Evolutionary conservation across 2,329 filamentous ascomycete genomes (phyloP).

Genomic region (Colletotrichum noveboracense): DNA sequence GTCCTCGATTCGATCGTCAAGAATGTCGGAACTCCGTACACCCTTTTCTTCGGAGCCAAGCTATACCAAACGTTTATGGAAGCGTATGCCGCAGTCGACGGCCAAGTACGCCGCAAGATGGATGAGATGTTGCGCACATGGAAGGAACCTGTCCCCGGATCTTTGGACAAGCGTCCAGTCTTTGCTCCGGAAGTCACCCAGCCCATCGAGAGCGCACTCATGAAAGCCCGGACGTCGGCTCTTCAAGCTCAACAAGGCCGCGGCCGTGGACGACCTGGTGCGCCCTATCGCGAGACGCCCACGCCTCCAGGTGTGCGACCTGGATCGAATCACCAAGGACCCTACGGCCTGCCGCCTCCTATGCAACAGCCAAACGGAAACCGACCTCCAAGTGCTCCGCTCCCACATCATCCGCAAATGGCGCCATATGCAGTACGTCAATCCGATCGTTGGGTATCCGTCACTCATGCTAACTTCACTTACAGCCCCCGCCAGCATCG

Average conservation of each 20-base stretch:
- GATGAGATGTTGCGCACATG: slow-evolving; percentile 98
- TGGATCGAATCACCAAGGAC: slow-evolving; percentile 35
- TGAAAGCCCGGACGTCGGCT: slow-evolving; percentile 72
- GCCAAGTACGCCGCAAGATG: slow-evolving; percentile 83
- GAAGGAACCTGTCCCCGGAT: slow-evolving; percentile 96
- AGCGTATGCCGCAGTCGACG: slow-evolving; percentile 88
- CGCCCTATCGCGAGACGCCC: slow-evolving; percentile 72
- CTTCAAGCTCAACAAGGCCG: slow-evolving; percentile 58
- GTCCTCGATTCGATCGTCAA: slow-evolving; percentile 98
- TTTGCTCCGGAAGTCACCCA: slow-evolving; percentile 87
- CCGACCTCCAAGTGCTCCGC: slow-evolving; percentile 23
- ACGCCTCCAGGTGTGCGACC: slow-evolving; percentile 68
- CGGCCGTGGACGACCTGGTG: slow-evolving; percentile 31
- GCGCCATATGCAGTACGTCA: slow-evolving; percentile 15
- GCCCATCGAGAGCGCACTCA: slow-evolving; percentile 91
- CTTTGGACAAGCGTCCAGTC: slow-evolving; percentile 89
- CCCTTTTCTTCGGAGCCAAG: slow-evolving; percentile 89
- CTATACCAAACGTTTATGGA: slow-evolving; percentile 97
- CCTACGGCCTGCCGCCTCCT: slow-evolving; percentile 41
- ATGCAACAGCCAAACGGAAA: slow-evolving; percentile 35
- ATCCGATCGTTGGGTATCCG: neutral
- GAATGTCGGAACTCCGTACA: slow-evolving; percentile 98
- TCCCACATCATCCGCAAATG: slow-evolving; percentile 14
- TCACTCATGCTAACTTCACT: neutral
- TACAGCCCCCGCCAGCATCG: slow-evolving; percentile 37